Evolutionary conservation across 2,329 filamentous ascomycete genomes (phyloP).

Genomic region (Scedosporium apiospermum): DNA sequence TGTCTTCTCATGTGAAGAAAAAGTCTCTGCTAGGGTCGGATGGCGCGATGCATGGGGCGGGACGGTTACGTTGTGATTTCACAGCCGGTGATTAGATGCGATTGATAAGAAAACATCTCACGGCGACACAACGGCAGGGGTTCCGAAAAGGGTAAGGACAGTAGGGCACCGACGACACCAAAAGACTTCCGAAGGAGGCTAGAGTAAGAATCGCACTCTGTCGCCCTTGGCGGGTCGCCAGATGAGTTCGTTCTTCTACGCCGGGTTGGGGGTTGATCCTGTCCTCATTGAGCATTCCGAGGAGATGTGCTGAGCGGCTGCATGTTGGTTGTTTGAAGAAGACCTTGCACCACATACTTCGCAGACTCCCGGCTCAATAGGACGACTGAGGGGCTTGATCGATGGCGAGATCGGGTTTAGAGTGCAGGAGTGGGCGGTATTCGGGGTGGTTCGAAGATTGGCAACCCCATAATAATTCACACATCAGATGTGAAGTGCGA

Average conservation of each 20-base stretch:
- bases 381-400: no score
- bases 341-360: neutral
- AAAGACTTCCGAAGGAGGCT: neutral
- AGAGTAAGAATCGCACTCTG: neutral
- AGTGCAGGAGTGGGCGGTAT: no score
- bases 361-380: neutral
- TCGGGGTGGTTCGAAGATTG: no score
- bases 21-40: neutral
- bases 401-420: no score
- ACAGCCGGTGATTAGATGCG: constrained; percentile 3
- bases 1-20: neutral
- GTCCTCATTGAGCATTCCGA: neutral
- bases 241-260: neutral
- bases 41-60: neutral
- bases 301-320: no score
- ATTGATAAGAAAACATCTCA: constrained; percentile 5
- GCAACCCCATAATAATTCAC: no score
- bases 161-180: neutral
- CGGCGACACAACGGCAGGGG: neutral
- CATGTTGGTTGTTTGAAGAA: no score
- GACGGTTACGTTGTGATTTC: neutral
- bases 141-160: neutral
- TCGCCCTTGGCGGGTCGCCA: neutral
- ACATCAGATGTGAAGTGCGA: no score
- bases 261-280: neutral